Percentiles rank a stretch among this genome's conserved stretches.
These are phyloP conservation scores for Beauveria asiatica DNA, from an alignment of 2,329 filamentous ascomycete species.

Conservation along the genomic window DNA sequence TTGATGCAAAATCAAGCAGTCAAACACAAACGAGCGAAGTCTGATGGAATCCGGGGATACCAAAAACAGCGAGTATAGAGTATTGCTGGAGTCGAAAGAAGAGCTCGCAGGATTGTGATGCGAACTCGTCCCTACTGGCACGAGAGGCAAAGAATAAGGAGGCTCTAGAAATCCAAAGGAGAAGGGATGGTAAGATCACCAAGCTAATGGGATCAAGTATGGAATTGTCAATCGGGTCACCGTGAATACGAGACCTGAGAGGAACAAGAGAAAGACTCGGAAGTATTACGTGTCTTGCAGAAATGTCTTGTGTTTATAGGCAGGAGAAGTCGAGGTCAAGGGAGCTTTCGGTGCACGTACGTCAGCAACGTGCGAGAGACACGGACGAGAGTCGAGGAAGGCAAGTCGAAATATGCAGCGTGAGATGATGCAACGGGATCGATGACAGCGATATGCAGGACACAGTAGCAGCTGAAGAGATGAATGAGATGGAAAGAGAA, in stretches of 20 bases:
- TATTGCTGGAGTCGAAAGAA: neutral
- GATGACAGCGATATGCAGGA: conserved; percentile 1
- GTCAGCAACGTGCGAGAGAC: neutral
- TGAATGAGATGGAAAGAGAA: neutral
- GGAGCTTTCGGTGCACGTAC: conserved; percentile 6
- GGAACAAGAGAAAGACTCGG: neutral
- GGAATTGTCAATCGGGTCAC: neutral
- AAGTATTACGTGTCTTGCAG: conserved; percentile 10
- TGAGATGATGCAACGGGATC: conserved; percentile 1
- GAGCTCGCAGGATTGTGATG: neutral
- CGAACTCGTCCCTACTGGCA: conserved; percentile 7
- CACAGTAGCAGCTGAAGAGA: neutral
- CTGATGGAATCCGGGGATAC: neutral
- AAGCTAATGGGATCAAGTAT: conserved; percentile 10
- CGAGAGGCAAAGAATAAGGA: neutral
- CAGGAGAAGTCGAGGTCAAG: conserved; percentile 1
- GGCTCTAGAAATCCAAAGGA: neutral
- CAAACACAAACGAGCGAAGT: conserved; percentile 2
- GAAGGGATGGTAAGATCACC: conserved; percentile 1
- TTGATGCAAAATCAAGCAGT: neutral
- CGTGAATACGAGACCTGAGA: neutral
- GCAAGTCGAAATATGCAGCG: neutral
- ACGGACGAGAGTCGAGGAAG: neutral
- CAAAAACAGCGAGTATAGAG: conserved; percentile 1
- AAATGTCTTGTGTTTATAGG: conserved; percentile 6